Percentiles rank a stretch among this genome's conserved stretches.
These are phyloP conservation scores for Aspergillus thermomutatus DNA, from an alignment of 2,329 filamentous ascomycete species.

Conservation along the genomic window DNA sequence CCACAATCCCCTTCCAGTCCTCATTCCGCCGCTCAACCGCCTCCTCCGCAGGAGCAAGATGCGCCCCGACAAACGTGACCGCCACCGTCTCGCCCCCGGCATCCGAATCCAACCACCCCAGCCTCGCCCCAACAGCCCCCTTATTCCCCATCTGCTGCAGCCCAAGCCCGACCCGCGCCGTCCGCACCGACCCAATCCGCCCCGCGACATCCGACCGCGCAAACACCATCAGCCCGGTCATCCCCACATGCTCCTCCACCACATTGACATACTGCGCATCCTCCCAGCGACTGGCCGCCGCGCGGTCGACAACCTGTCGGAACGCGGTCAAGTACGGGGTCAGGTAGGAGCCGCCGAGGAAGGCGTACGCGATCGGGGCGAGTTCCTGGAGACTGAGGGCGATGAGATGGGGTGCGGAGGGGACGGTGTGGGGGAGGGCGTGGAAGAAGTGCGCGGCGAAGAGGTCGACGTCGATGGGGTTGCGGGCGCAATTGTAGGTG, in stretches of 20 bases:
- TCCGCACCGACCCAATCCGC: conserved; percentile 63
- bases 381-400: conserved; percentile 79
- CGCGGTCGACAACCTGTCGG: conserved; percentile 67
- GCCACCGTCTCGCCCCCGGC: conserved; percentile 52
- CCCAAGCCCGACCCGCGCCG: conserved; percentile 81
- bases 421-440: conserved; percentile 48
- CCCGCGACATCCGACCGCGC: conserved; percentile 59
- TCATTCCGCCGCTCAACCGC: conserved; percentile 71
- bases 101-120: conserved; percentile 55
- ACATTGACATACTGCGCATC: conserved; percentile 65
- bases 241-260: conserved; percentile 71
- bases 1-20: conserved; percentile 84
- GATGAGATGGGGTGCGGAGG: conserved; percentile 60
- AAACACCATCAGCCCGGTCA: conserved; percentile 88
- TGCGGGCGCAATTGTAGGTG: conserved; percentile 85
- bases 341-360: conserved; percentile 79
- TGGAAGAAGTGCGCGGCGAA: conserved; percentile 70
- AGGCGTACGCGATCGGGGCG: conserved; percentile 76
- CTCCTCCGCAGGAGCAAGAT: conserved; percentile 84
- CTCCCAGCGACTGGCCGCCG: conserved; percentile 49
- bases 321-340: conserved; percentile 72
- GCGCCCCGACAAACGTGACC: conserved; percentile 82
- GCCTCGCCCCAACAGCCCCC: conserved; percentile 76
- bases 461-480: conserved; percentile 62
- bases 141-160: conserved; percentile 91